Conservation (phyloP, 2,329 filamentous ascomycete genomes). For the Fusarium pseudograminearum region DNA sequence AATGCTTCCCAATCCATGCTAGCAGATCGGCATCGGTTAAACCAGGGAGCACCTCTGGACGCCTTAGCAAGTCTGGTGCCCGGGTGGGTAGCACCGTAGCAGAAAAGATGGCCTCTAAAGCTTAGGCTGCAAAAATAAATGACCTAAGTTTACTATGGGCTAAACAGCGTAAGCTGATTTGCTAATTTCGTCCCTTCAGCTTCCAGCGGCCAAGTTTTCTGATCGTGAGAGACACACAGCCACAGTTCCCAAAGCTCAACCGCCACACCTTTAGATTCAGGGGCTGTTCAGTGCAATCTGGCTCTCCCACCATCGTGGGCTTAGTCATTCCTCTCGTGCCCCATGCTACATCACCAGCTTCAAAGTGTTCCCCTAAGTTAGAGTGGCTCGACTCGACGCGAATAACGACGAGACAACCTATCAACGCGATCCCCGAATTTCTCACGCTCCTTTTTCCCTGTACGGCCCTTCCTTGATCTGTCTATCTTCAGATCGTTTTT, state of each 20-base stretch:
- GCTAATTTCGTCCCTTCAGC: too few species aligned
- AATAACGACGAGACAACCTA: slow-evolving; percentile 34
- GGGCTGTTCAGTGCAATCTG: slow-evolving; percentile 44
- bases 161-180: too few species aligned
- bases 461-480: slow-evolving; percentile 8
- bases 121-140: too few species aligned
- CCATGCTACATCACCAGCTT: slow-evolving; percentile 28
- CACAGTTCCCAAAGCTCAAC: not conserved
- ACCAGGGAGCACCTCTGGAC: slow-evolving; percentile 12
- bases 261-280: slow-evolving; percentile 42
- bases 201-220: too few species aligned
- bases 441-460: slow-evolving; percentile 43
- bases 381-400: slow-evolving; percentile 46
- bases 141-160: too few species aligned
- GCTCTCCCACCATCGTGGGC: slow-evolving; percentile 39
- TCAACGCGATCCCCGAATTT: slow-evolving; percentile 43
- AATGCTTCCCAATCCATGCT: slow-evolving; percentile 22
- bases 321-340: slow-evolving; percentile 34
- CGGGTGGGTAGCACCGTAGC: too few species aligned
- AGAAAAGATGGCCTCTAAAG: too few species aligned
- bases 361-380: slow-evolving; percentile 43
- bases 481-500: not conserved
- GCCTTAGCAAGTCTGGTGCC: too few species aligned
- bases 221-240: not conserved
- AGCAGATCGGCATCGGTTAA: slow-evolving; percentile 33